phyloP scores from a whole-genome alignment of 2,329 filamentous ascomycete species.

The Tolypocladium endophyticum region DNA sequence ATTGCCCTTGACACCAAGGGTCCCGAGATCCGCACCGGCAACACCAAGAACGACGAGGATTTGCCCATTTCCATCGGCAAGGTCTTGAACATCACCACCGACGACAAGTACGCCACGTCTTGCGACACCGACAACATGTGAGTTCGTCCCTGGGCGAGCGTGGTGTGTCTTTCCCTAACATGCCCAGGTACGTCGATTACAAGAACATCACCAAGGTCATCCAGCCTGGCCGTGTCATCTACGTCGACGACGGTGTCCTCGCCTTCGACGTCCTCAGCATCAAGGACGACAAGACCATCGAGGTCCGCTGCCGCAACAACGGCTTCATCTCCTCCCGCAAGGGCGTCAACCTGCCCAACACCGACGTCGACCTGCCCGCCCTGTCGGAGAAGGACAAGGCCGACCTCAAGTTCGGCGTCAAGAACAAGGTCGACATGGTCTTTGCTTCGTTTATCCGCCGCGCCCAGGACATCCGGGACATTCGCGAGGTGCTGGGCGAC shows the following conservation, averaged over 20 bases:
- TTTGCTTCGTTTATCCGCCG: constrained; percentile 98
- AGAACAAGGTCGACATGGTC: constrained; percentile 98
- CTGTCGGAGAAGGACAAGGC: constrained; percentile 97
- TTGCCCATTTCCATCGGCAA: constrained; percentile 75
- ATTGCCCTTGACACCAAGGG: constrained; percentile 78
- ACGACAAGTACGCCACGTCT: constrained; percentile 77
- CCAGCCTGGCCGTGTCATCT: constrained; percentile 80
- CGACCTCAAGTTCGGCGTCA: constrained; percentile 89
- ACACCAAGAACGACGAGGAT: constrained; percentile 77
- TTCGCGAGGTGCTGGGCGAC: constrained; percentile 81
- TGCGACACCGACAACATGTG: constrained; percentile 92
- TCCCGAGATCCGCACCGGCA: constrained; percentile 51
- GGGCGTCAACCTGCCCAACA: constrained; percentile 98
- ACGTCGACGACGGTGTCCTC: constrained; percentile 95
- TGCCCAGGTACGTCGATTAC: constrained; percentile 83
- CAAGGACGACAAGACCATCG: constrained; percentile 79
- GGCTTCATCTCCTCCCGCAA: constrained; percentile 98
- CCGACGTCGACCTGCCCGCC: constrained; percentile 93
- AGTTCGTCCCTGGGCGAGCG: constrained; percentile 19
- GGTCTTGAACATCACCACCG: constrained; percentile 91
- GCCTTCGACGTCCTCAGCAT: constrained; percentile 90
- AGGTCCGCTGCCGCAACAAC: constrained; percentile 85
- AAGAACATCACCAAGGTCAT: constrained; percentile 99
- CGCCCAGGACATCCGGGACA: constrained; percentile 84
- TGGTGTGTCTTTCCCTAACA: constrained; percentile 1